Evolutionary conservation across 495 filamentous ascomycete species (phyloP), one percentile per base, ranked within the genome.

Genomic region (Aspergillus haitiensis): DNA sequence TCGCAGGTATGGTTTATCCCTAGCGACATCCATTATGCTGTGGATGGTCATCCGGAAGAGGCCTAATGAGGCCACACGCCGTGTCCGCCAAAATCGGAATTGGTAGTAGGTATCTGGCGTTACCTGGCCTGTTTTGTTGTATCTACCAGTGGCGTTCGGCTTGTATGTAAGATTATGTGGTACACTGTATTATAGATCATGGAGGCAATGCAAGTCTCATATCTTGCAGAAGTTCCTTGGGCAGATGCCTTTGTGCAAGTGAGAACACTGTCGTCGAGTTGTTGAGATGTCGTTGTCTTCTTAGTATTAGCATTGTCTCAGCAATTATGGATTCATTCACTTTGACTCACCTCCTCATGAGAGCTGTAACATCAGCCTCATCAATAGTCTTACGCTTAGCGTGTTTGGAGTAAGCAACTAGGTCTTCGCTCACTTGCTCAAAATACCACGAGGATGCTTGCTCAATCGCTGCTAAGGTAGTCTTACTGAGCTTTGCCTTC

Each of bases 11-110:
- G 90, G 91, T 46, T 82, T 98, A 33, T 87, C 87, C 37, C 69
- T 88, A 18, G 93, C 92, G 60, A 98, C 94, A 32, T 84, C 91
- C 3, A 81, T 97, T 62, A 98, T 98, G 94, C 80, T 98, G 64
- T 96, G 87, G 81, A 89, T 97, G 87, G 83, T 98, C 48, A 82
- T 97, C 42, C 88, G 86, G 61, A 96, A 92, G 72, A 87, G 91
- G 31, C 84, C 92, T 5, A 83, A 86, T 35, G 87, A 90, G 66
- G 81, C 88, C 37, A 68, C 87, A 42, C 83, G 87, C 45, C 82
- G 89, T 55, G 86, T 97, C 55, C 86, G 90, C 56, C 85, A 91
- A 67, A 96, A 88, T 71, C 88, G 82, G 67, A 83, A 89, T 53
- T 96, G 92, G 92, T 90, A 78, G 72, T 73, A 2, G 21, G 21